Evolutionary conservation across 78 protist genomes (phyloP), one percentile per base, ranked within the genome.

Genomic region (Chrysochromulina tobinii): DNA sequence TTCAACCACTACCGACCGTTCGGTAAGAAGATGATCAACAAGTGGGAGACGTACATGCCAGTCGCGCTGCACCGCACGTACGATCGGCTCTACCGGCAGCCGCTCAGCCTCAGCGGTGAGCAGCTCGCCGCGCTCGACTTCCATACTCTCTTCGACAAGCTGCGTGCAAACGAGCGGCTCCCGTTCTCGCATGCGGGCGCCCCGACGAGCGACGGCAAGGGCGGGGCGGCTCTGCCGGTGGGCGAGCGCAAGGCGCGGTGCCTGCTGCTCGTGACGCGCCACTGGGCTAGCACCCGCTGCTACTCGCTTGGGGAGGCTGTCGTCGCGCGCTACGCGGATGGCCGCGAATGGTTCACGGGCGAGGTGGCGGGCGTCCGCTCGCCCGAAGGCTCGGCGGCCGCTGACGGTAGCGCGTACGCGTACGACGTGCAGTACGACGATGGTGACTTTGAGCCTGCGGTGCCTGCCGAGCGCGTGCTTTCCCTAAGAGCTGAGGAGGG

Each of bases 1-100:
- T 75, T 75, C 57, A 75, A 75, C 83, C 83, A 75, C 83, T 75
- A 18, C 57, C 83, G 83, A 25, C 83, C 83, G 57, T n/a, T 15
- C n/a, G 83, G 21, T 12, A 75, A 75, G 83, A 75, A 75, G 83
- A 75, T 75, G 83, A 75, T 75, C 83, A 17, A 2, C 83, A 75
- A 75, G 57, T 75, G 83, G 83, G 83, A 75, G 23, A 75, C 83
- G 25, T 75, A 75, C 83, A 17, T 75, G 23, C 83, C 83, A 17
- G 83, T 75, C 3, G 83, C 83, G 83, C 57, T 75, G 12, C 83
- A 75, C 57, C 83, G 83, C 83, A 75, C 83, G 14, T 75, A 75
- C 57, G 83, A 75, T 15, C 54, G 83, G 25, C 57, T 75, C n/a
- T 14, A 12, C 17, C 18, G 83, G 2, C 83, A 75, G 57, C 54